Percentiles rank a stretch among this genome's conserved stretches.
Conservation (phyloP, 1,284 basidiomycete species). For the Gymnopus androsaceus region DNA sequence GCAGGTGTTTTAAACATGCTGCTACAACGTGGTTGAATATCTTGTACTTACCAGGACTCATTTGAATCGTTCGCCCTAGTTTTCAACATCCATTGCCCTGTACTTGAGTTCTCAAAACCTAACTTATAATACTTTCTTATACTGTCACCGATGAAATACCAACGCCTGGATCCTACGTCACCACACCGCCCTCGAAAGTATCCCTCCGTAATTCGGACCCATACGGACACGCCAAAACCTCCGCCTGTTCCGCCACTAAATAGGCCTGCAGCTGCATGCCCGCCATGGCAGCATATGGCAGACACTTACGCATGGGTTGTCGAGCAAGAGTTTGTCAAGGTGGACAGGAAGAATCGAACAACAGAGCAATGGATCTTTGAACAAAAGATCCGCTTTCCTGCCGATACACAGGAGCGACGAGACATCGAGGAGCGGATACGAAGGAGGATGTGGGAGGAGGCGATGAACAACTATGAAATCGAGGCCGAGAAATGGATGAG, state of each 20-base stretch:
- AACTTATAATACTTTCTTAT: neutral
- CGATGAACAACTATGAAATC: constrained; percentile 48
- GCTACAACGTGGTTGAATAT: constrained; percentile 11
- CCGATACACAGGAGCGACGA: constrained; percentile 25
- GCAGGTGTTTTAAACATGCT: constrained; percentile 10
- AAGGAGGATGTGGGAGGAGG: constrained; percentile 50
- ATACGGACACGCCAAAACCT: neutral
- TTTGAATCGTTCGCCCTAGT: neutral
- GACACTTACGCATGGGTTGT: constrained; percentile 57
- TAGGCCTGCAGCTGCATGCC: neutral
- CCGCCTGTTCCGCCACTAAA: constrained; percentile 13
- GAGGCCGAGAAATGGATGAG: constrained; percentile 56
- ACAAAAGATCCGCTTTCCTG: constrained; percentile 47
- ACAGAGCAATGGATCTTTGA: constrained; percentile 64
- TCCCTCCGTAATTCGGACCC: neutral
- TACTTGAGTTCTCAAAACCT: neutral
- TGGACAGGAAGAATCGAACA: constrained; percentile 45
- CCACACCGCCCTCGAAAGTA: neutral
- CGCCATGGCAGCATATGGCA: constrained; percentile 45
- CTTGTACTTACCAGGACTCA: too few species aligned
- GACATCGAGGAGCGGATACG: constrained; percentile 28
- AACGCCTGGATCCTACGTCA: neutral
- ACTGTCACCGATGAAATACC: neutral
- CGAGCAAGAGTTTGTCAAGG: constrained; percentile 50
- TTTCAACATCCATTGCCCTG: neutral